Evolutionary conservation across 768 basidiomycete species (phyloP), one percentile per base, ranked within the genome.

Genomic region (Russula compacta): DNA sequence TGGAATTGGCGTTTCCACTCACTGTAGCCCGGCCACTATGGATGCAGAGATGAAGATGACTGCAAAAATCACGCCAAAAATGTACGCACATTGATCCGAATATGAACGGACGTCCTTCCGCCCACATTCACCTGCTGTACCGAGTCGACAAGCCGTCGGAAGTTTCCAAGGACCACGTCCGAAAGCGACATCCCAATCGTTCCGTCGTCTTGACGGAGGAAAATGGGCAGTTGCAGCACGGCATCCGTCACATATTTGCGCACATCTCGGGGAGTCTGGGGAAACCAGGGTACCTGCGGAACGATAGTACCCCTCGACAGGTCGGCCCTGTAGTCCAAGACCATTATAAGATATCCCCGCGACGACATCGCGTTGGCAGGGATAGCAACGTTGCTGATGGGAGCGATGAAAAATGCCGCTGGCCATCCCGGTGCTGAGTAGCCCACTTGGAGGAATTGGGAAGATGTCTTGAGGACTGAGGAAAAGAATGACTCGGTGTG

Each of bases 1-100:
- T 66, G 65, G 48, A 66, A 60, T 54, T 66, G 65, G n/a, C 65
- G 65, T 33, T 66, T 61, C 58, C 58, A 66, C 10, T 66, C 65
- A 7, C 24, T 51, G 14, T 65, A 66, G 12, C 65, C 65, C 2
- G 63, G 65, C 65, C 65, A 66, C 65, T 66, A 38, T 2, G 10
- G 35, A 24, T 17, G 36, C 14, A 36, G 32, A n/a, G 15, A 24
- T 64, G 19, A 53, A 10, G 2, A 55, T n/a, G 5, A 36, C 52
- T 40, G 19, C 14, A 32, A 36, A 17, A n/a, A 32, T 33, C n/a
- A 3, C 3, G 4, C 12, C 14, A 6, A n/a, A 43, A 24, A 35
- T 1, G 17, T 17, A 59, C 65, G 36, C 43, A 66, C 65, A 8
- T 57, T 57, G 9, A 66, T 57, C n/a, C 65, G 63, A 42, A 66